phyloP scores from a whole-genome alignment of 2,329 filamentous ascomycete species.

The Sporothrix variecibatus region DNA sequence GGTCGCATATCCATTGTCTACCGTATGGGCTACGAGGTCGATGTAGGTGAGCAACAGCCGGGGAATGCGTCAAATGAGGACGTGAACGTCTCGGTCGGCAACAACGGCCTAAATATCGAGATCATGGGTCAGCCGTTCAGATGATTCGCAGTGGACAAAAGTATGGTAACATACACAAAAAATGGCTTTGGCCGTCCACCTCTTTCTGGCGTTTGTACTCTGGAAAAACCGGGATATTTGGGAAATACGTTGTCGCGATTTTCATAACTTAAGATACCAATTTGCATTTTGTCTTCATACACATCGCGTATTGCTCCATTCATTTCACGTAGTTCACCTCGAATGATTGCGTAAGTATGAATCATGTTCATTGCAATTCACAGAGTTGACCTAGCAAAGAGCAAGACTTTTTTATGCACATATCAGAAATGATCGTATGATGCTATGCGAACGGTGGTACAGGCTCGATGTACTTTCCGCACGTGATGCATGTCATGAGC shows the following conservation, averaged over 20 bases:
- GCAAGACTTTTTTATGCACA: background rate
- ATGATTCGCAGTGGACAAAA: background rate
- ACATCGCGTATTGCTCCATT: background rate
- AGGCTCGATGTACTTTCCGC: no score
- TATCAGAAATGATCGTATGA: background rate
- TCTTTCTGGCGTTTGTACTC: background rate
- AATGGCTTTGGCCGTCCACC: background rate
- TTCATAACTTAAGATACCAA: conserved; percentile 11
- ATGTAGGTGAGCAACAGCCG: background rate
- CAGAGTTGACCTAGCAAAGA: background rate
- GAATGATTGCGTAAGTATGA: background rate
- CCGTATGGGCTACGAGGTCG: conserved; percentile 22
- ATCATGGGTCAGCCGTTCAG: conserved; percentile 6
- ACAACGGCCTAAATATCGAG: conserved; percentile 25
- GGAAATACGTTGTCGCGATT: background rate
- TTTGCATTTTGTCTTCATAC: conserved; percentile 3
- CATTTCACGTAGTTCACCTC: background rate
- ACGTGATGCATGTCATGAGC: background rate
- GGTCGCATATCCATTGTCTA: conserved; percentile 28
- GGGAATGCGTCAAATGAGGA: background rate
- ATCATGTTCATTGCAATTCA: background rate
- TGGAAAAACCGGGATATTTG: background rate
- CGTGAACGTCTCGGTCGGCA: conserved; percentile 8
- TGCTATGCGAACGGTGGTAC: background rate
- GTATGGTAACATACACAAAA: background rate